Evolutionary conservation across 164 flowering plant species (phyloP), one percentile per base, ranked within the genome.

Genomic region (Chimonanthus salicifolius): DNA sequence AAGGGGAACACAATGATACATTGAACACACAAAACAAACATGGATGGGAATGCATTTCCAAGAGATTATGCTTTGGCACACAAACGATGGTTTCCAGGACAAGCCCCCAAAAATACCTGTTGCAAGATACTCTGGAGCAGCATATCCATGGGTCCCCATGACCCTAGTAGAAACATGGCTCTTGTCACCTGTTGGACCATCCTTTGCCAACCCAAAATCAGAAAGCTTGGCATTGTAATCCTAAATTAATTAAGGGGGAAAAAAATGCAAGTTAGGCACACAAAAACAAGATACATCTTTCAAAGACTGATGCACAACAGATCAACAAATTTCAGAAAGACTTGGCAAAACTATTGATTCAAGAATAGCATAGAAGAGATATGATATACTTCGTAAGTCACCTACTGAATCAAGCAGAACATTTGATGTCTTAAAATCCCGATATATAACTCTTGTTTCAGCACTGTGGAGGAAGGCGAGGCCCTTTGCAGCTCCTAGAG

Each of bases 141-240:
- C 97, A 82, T 94, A 92, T 68, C 97, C 97, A 47, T 90, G 85
- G 8, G 98, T 94, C 66, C 96, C 97, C 89, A 94, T 89, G 70
- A 89, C 87, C 69, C 96, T 82, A 15, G 98, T 90, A 43, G 97
- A 92, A 70, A 92, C 97, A 74, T 92, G 92, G 73, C 90, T 90
- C 76, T 88, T 87, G 74, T 88, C 98, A 71, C 88, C 96, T 1
- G 88, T 84, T 58, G 97, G 95, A n/a, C 92, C 97, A 80, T 92
- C 97, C 80, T 90, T 94, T 58, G 97, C 97, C 85, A 94, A 78
- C 18, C 98, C 98, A 77, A 94, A 92, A 77, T 92, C 98, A 64
- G 97, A 94, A 54, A 94, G 94, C 75, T 94, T 94, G 66, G 91
- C 92, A 77, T 85, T 87, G 73, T 90, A 88, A 67, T 83, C 74